Conservation (phyloP, 805 yeast species). For the Sugiyamaella smithiae region DNA sequence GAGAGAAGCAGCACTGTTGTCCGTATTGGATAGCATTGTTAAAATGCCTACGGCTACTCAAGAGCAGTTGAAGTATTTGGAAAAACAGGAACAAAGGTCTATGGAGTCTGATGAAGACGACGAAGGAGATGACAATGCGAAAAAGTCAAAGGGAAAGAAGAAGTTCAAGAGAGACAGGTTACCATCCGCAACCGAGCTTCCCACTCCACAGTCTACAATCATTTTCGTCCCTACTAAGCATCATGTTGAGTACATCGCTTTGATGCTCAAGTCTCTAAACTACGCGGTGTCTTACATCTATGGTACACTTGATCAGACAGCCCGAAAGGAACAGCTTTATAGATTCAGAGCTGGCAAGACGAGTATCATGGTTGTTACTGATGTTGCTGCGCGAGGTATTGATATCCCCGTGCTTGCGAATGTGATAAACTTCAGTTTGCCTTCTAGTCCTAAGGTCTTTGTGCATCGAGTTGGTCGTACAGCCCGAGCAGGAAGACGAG, state of each 20-base stretch:
- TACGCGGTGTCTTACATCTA: slow-evolving; percentile 86
- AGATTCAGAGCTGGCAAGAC: slow-evolving; percentile 84
- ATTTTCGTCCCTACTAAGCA: slow-evolving; percentile 96
- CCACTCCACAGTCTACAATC: slow-evolving; percentile 83
- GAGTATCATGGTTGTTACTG: slow-evolving; percentile 89
- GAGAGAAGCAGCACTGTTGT: slow-evolving; percentile 81
- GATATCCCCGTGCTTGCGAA: slow-evolving; percentile 96
- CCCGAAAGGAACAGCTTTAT: slow-evolving; percentile 83
- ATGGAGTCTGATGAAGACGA: slow-evolving; percentile 48
- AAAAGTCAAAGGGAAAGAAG: slow-evolving; percentile 33
- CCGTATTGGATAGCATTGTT: slow-evolving; percentile 77
- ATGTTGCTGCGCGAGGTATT: slow-evolving; percentile 93
- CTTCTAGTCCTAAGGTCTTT: slow-evolving; percentile 89
- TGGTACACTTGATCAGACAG: slow-evolving; percentile 93
- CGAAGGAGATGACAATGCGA: slow-evolving; percentile 51
- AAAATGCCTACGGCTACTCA: slow-evolving; percentile 76
- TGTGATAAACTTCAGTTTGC: slow-evolving; percentile 87
- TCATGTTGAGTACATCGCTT: slow-evolving; percentile 89
- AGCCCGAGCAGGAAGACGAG: slow-evolving; percentile 97
- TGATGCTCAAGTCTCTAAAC: slow-evolving; percentile 69
- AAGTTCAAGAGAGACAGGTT: slow-evolving; percentile 44
- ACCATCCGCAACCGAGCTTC: slow-evolving; percentile 80
- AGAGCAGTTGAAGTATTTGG: slow-evolving; percentile 59
- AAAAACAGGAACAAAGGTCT: slow-evolving; percentile 23
- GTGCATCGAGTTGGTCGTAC: slow-evolving; percentile 98